Conservation (phyloP, 345 rosid genomes). For the Cochlearia excelsa region DNA sequence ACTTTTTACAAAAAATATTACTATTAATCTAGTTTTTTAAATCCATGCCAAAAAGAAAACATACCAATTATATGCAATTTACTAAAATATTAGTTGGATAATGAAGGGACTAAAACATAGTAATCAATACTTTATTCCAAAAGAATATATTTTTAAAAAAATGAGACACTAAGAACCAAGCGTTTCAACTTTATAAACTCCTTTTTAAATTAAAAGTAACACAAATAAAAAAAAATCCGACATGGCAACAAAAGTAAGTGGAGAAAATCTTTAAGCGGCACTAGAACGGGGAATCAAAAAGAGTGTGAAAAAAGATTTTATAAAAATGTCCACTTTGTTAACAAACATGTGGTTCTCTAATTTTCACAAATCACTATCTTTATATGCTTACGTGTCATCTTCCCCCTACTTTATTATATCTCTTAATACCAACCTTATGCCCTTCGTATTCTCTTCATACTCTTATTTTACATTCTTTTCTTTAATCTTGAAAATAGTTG, state of each 20-base stretch:
- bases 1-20: too few species aligned
- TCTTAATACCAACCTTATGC: constrained; percentile 31
- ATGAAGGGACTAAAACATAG: not conserved
- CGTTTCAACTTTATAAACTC: not conserved
- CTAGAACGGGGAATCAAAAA: constrained; percentile 35
- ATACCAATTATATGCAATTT: too few species aligned
- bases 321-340: constrained; percentile 21
- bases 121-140: not conserved
- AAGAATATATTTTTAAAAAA: not conserved
- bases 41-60: too few species aligned
- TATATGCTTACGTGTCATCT: constrained; percentile 19
- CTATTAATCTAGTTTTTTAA: too few species aligned
- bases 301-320: constrained; percentile 33
- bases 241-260: constrained; percentile 25
- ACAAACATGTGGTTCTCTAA: constrained; percentile 31
- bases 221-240: constrained; percentile 1
- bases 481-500: not conserved
- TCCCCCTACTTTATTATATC: constrained; percentile 12
- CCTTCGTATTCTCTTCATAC: constrained; percentile 26
- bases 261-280: constrained; percentile 28
- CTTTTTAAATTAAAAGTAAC: not conserved
- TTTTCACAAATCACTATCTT: not conserved
- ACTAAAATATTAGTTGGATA: too few species aligned
- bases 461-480: constrained; percentile 13
- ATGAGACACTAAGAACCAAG: constrained; percentile 26